These are phyloP conservation scores for Fusarium bactridioides DNA, from an alignment of 2,329 filamentous ascomycete species.

Conservation along the genomic window DNA sequence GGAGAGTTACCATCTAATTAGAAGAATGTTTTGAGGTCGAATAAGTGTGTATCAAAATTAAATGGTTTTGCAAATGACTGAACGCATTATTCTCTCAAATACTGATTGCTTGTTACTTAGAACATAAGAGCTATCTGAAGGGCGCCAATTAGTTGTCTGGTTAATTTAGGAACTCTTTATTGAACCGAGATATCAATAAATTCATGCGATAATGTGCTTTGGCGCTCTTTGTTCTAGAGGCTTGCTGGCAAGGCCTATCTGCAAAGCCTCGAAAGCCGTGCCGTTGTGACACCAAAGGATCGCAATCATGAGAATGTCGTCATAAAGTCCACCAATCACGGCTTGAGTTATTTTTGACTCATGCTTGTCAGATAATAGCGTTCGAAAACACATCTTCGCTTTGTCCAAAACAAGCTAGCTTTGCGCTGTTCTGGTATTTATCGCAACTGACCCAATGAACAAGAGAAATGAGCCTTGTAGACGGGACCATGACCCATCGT, in stretches of 20 bases:
- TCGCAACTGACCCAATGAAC: not conserved
- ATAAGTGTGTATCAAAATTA: too few relatives aligned
- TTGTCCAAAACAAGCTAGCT: not conserved
- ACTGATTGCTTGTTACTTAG: not conserved
- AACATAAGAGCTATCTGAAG: too few relatives aligned
- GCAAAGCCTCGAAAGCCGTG: not conserved
- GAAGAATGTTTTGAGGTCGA: not conserved
- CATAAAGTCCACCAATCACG: not conserved
- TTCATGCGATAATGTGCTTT: not conserved
- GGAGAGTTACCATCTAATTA: rapidly evolving
- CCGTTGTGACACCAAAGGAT: not conserved
- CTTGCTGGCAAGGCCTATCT: not conserved
- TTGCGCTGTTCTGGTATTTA: not conserved
- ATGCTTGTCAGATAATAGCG: conserved; percentile 1
- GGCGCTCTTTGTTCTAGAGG: too few relatives aligned
- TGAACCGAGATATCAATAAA: not conserved
- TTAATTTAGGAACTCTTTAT: too few relatives aligned
- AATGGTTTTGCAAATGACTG: not conserved
- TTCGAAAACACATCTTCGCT: not conserved
- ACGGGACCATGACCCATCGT: not conserved
- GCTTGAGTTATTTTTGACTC: not conserved
- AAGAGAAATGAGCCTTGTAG: not conserved
- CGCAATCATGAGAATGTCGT: not conserved
- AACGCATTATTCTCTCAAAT: not conserved
- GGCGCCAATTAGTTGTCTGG: not conserved